phyloP scores from a whole-genome alignment of 371 early-diverging fungal species.

The Mucor ambiguus region DNA sequence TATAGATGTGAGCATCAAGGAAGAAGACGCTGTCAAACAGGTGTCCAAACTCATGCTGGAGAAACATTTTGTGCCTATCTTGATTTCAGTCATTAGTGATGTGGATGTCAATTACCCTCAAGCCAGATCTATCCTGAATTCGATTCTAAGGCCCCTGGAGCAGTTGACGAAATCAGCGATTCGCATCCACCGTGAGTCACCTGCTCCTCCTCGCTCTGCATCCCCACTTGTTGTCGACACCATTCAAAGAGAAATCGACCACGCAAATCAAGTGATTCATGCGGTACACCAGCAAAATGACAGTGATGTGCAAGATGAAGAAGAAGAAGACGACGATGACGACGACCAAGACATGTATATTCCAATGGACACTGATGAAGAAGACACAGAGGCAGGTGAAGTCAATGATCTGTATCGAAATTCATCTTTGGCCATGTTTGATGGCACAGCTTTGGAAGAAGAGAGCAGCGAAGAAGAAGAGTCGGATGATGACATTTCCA shows the following conservation, averaged over 20 bases:
- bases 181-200: slow-evolving; percentile 10
- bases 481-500: slow-evolving; percentile 30
- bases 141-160: slow-evolving; percentile 86
- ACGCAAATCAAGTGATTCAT: neutral
- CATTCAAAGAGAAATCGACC: neutral
- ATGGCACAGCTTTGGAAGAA: slow-evolving; percentile 28
- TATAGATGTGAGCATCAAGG: slow-evolving; percentile 24
- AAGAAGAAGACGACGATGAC: slow-evolving; percentile 7
- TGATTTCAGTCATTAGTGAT: slow-evolving; percentile 78
- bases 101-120: slow-evolving; percentile 90
- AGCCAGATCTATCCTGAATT: slow-evolving; percentile 71
- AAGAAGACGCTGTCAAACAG: slow-evolving; percentile 54
- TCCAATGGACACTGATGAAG: slow-evolving; percentile 31
- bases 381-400: slow-evolving; percentile 28
- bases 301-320: neutral
- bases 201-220: too few relatives aligned
- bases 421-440: slow-evolving; percentile 31
- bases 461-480: slow-evolving; percentile 11
- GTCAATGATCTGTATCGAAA: slow-evolving; percentile 26
- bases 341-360: slow-evolving; percentile 14
- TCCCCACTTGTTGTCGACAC: neutral
- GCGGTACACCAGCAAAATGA: neutral
- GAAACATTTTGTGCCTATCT: slow-evolving; percentile 75
- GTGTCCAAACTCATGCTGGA: slow-evolving; percentile 89
- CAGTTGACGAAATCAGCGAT: slow-evolving; percentile 70